phyloP scores from a whole-genome alignment of 495 filamentous ascomycete genomes.

The Neurospora sp. region DNA sequence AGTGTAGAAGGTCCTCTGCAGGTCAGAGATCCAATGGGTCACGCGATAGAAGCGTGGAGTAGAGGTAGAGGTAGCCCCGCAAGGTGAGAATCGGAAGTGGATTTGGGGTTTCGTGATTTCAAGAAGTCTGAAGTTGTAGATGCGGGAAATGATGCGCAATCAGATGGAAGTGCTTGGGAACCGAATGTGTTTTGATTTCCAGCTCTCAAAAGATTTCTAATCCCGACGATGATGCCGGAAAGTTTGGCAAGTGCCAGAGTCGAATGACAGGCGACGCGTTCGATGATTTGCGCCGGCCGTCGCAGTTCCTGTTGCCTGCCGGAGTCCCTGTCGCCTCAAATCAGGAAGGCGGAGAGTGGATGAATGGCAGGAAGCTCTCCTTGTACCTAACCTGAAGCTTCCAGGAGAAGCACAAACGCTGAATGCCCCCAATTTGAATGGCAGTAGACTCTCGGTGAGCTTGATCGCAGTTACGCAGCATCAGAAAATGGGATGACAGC shows the following conservation, averaged over 20 bases:
- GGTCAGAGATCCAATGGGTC: constrained; percentile 7
- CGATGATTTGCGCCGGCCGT: neutral
- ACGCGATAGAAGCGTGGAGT: neutral
- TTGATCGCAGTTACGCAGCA: neutral
- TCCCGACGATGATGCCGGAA: neutral
- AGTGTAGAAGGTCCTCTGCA: constrained; percentile 10
- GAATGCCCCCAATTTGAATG: neutral
- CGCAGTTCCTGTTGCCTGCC: neutral
- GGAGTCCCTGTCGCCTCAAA: neutral
- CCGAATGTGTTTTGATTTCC: neutral
- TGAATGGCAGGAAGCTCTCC: neutral
- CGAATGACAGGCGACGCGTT: neutral
- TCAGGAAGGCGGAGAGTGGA: neutral
- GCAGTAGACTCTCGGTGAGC: neutral
- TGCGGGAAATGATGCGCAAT: neutral
- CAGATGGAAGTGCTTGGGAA: neutral
- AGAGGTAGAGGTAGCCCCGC: neutral
- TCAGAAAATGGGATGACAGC: neutral
- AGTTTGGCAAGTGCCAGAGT: neutral
- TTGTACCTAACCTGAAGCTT: neutral
- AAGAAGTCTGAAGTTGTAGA: neutral
- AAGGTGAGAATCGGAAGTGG: neutral
- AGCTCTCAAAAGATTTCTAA: neutral
- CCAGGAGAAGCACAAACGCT: neutral
- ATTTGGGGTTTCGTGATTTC: neutral